Conservation (phyloP, 2,329 filamentous ascomycete genomes). For the Sclerotinia nivalis region DNA sequence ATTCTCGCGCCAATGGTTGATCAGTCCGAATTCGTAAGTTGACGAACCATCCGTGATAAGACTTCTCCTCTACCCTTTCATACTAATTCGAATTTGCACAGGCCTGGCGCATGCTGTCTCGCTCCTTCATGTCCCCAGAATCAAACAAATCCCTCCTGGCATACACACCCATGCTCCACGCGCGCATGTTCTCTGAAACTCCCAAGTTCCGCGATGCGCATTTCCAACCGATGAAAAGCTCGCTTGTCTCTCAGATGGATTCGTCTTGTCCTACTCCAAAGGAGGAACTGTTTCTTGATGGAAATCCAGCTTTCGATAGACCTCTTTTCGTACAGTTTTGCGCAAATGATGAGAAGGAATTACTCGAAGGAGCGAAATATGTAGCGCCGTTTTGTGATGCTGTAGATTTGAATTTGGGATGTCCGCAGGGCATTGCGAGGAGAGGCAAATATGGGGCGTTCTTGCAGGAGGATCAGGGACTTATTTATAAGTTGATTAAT, state of each 20-base stretch:
- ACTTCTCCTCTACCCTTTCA: background rate
- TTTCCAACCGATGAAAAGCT: slow-evolving; percentile 63
- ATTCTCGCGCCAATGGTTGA: slow-evolving; percentile 98
- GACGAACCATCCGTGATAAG: background rate
- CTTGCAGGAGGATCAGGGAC: slow-evolving; percentile 85
- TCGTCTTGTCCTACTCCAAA: slow-evolving; percentile 36
- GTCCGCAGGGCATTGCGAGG: slow-evolving; percentile 91
- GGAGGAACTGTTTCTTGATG: slow-evolving; percentile 68
- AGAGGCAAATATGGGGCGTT: slow-evolving; percentile 93
- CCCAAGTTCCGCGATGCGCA: slow-evolving; percentile 74
- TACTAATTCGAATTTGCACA: slow-evolving; percentile 43
- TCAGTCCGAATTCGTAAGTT: slow-evolving; percentile 89
- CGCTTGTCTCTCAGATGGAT: slow-evolving; percentile 36
- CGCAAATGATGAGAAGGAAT: slow-evolving; percentile 78
- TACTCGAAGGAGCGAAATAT: slow-evolving; percentile 74
- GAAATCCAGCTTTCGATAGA: slow-evolving; percentile 79
- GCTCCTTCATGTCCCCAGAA: slow-evolving; percentile 77
- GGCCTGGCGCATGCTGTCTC: slow-evolving; percentile 96
- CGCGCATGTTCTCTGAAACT: slow-evolving; percentile 79
- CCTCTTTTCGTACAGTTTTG: slow-evolving; percentile 97
- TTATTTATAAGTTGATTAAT: slow-evolving; percentile 81
- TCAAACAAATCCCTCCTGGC: slow-evolving; percentile 69
- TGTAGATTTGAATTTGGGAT: slow-evolving; percentile 92
- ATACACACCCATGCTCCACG: slow-evolving; percentile 96
- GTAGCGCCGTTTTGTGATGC: slow-evolving; percentile 90